Percentiles rank a stretch among this genome's conserved stretches.
phyloP scores from a whole-genome alignment of 176 grass and related monocot genomes.

The Urochloa ruziziensis region DNA sequence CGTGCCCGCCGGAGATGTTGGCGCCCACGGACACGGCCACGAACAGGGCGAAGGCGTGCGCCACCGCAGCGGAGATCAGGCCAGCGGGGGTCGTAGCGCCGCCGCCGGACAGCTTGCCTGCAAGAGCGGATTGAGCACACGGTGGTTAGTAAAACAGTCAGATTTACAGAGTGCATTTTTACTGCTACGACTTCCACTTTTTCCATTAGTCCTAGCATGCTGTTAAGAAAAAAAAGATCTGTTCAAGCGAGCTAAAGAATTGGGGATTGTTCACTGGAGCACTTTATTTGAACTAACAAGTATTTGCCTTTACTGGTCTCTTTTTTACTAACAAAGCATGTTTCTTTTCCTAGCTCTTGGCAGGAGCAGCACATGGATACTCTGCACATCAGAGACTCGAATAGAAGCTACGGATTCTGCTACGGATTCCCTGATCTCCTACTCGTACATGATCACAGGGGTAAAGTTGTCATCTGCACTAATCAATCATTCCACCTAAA shows the following conservation, averaged over 20 bases:
- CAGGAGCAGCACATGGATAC: conserved; percentile 5
- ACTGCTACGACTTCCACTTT: too few species aligned
- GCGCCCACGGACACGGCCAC: conserved; percentile 83
- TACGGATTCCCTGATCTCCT: not conserved
- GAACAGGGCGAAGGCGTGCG: conserved; percentile 87
- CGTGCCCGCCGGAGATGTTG: conserved; percentile 98
- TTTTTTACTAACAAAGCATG: too few species aligned
- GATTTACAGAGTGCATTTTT: too few species aligned
- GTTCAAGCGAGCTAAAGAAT: too few species aligned
- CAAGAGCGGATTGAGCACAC: too few species aligned
- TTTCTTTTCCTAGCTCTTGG: conserved; percentile 15
- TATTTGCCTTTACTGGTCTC: too few species aligned
- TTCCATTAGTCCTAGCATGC: too few species aligned
- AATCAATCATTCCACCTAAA: not conserved
- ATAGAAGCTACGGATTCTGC: not conserved
- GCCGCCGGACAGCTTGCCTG: conserved; percentile 74
- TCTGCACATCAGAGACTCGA: not conserved
- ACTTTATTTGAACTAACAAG: too few species aligned
- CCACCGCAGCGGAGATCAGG: conserved; percentile 64
- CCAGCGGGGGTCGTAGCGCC: conserved; percentile 34
- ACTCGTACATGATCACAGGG: not conserved
- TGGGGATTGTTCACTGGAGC: too few species aligned
- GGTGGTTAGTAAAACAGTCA: not conserved
- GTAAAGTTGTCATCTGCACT: conserved; percentile 7
- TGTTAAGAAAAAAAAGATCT: too few species aligned